Evolutionary conservation across 805 yeast species (phyloP).

Genomic region (Wickerhamiella nectarea): DNA sequence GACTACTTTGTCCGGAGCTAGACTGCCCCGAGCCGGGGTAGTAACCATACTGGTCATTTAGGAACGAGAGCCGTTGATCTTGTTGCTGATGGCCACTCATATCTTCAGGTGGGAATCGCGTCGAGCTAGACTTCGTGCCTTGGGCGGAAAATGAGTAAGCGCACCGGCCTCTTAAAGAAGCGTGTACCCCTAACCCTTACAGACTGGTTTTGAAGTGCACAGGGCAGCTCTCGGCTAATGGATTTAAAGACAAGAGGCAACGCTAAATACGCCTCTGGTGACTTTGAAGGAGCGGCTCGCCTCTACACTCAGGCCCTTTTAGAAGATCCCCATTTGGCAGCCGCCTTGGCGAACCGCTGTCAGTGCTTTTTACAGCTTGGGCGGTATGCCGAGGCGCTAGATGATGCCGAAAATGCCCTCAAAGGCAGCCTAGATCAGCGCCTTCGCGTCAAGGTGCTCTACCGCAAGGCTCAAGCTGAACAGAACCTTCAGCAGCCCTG

Average conservation of each 20-base stretch:
- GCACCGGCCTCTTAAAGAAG: not conserved
- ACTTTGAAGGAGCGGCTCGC: slow-evolving; percentile 12
- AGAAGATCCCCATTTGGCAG: slow-evolving; percentile 11
- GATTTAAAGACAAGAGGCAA: slow-evolving; percentile 15
- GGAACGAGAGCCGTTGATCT: slow-evolving; percentile 11
- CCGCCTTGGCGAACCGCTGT: slow-evolving; percentile 19
- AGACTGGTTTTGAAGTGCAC: no score
- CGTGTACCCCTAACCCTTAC: not conserved
- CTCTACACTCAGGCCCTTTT: slow-evolving; percentile 16
- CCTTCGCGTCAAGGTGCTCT: slow-evolving; percentile 14
- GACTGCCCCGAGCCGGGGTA: slow-evolving; percentile 4
- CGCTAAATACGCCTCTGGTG: slow-evolving; percentile 8
- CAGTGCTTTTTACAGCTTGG: slow-evolving; percentile 17
- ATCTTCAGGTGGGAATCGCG: not conserved
- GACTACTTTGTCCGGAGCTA: not conserved
- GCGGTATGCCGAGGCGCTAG: slow-evolving; percentile 11
- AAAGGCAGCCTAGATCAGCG: not conserved
- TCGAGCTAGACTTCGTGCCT: not conserved
- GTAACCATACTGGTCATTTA: slow-evolving; percentile 12
- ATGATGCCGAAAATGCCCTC: slow-evolving; percentile 16
- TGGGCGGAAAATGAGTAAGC: not conserved
- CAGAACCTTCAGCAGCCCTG: slow-evolving; percentile 12
- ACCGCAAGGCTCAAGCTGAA: slow-evolving; percentile 16
- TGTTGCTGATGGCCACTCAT: slow-evolving; percentile 12
- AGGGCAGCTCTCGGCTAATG: slow-evolving; percentile 11